Evolutionary conservation across 768 basidiomycete genomes (phyloP), one percentile per base, ranked within the genome.

Genomic region (Boletus insuetus): DNA sequence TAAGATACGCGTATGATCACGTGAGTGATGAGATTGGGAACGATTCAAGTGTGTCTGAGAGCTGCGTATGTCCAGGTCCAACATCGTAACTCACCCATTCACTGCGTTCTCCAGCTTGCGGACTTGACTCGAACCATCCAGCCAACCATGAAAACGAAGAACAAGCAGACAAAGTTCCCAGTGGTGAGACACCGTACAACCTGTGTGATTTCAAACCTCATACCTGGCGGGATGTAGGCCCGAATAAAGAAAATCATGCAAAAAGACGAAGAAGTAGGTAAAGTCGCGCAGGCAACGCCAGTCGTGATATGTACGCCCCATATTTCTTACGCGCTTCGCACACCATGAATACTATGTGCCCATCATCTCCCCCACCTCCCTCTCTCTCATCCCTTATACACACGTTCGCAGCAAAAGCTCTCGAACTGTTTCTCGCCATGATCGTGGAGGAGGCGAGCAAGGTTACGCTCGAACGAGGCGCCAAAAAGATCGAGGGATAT

Each of bases 191-290:
- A 2, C 26, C 29, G 29, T 29, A 29, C 29, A 35, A 35, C 34
- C 14, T 35, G 11, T 14, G 12, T 6, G 14, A 31, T 20, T 20
- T 42, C 22, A 29, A 26, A 41, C 20, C 34, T 17, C 29, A 54
- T 31, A 17, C 29, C 62, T 66, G 43, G 68, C 40, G 17, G 26
- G n/a, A 56, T 19, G 22, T 34, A 96, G 94, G 95, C 96, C 4
- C 87, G 96, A 43, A 98, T 98, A 77, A 98, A 98, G 81, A 91
- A 93, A 77, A 97, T 98, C 53, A 98, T 98, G 92, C 96, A 98
- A 77, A 94, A 94, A 69, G 96, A 98, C 68, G 96, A 98, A 68
- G 96, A 98, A 68, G 96, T 98, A 19, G 96, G 96, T 54, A 98
- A 98, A 71, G 93, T 98, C 32, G 94, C 96, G 3, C 92, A 94